Conservation (phyloP, 163 green algal genomes). For the Scenedesmus sp. region DNA sequence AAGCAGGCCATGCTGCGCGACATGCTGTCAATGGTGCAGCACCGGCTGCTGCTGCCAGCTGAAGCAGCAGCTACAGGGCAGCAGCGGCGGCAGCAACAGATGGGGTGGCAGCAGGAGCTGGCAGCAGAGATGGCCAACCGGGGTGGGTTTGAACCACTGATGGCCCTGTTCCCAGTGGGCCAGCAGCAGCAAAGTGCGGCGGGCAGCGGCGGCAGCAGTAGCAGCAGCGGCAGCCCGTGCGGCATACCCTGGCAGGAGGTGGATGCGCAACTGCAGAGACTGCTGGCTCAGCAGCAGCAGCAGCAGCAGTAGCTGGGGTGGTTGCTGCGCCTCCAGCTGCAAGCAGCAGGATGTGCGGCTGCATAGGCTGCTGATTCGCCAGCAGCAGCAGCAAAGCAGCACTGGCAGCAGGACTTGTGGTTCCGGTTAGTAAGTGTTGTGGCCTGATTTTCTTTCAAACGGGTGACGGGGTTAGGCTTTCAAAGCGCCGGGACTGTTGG, state of each 20-base stretch:
- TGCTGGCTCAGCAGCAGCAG: constrained; percentile 24
- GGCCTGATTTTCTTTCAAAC: too few relatives aligned
- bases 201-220: constrained; percentile 15
- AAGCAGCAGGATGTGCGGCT: constrained; percentile 6
- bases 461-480: too few relatives aligned
- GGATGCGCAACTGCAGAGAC: constrained; percentile 12
- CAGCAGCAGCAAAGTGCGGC: constrained; percentile 13
- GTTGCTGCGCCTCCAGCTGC: too few relatives aligned
- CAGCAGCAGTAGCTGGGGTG: background rate
- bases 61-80: background rate
- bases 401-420: too few relatives aligned
- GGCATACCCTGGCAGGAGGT: constrained; percentile 3
- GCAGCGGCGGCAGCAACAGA: background rate
- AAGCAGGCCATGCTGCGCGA: constrained; percentile 67
- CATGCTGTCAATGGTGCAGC: constrained; percentile 55
- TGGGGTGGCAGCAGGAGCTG: constrained; percentile 41
- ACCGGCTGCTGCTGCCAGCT: constrained; percentile 31
- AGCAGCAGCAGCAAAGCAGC: background rate
- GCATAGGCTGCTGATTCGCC: background rate
- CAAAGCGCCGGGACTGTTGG: background rate
- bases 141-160: constrained; percentile 50
- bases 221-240: background rate
- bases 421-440: too few relatives aligned
- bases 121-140: constrained; percentile 25
- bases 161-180: constrained; percentile 45